Conservation (phyloP, 306 rosid genomes). For the Prunus mongolica region DNA sequence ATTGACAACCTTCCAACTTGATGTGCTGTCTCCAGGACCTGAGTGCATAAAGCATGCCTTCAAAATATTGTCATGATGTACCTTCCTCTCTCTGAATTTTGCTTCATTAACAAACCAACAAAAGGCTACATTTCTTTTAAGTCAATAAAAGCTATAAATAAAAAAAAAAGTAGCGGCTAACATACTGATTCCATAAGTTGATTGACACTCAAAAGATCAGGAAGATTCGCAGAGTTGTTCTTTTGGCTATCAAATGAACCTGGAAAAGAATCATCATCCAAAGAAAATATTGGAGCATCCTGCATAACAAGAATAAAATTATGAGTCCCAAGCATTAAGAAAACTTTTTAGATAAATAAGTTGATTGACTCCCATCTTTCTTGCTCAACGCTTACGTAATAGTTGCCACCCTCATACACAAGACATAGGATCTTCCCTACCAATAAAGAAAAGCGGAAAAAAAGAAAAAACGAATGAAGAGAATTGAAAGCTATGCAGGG, state of each 20-base stretch:
- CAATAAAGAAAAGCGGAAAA: not conserved
- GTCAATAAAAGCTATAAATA: not conserved
- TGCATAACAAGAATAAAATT: slow-evolving; percentile 29
- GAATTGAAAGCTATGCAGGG: not conserved
- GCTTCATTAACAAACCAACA: not conserved
- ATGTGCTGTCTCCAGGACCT: slow-evolving; percentile 72
- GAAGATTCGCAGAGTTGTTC: slow-evolving; percentile 35
- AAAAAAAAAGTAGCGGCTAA: slow-evolving; percentile 26
- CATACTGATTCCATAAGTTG: slow-evolving; percentile 89
- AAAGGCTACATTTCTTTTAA: not conserved
- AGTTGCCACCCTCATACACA: not conserved
- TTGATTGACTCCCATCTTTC: not conserved
- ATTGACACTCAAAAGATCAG: slow-evolving; percentile 60
- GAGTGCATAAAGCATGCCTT: slow-evolving; percentile 12
- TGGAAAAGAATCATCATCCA: slow-evolving; percentile 54
- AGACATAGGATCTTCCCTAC: not conserved
- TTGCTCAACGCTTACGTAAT: not conserved
- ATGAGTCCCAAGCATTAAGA: slow-evolving; percentile 17
- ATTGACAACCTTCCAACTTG: slow-evolving; percentile 61
- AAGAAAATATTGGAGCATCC: slow-evolving; percentile 40
- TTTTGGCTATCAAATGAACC: slow-evolving; percentile 57
- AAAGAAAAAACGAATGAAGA: not conserved
- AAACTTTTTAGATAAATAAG: not conserved
- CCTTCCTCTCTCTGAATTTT: not conserved
- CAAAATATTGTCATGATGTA: slow-evolving; percentile 8